A percentile compares a stretch with the other conserved stretches of the same genome.
Evolutionary conservation across 1,284 basidiomycete species (phyloP).

Genomic region (Thecaphora thlaspeos): DNA sequence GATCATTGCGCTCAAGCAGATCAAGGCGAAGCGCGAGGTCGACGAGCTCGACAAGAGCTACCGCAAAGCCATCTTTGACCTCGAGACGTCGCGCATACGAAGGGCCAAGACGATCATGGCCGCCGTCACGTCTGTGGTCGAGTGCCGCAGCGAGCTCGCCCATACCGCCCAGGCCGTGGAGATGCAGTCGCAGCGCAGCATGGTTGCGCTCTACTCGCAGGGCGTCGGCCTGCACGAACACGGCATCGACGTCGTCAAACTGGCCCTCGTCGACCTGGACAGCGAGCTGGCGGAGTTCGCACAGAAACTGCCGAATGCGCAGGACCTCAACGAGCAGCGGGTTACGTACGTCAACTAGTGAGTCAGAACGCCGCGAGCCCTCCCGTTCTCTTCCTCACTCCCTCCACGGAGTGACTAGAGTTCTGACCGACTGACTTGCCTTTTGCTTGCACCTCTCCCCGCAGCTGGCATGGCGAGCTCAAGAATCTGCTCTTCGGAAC

Average conservation of each 20-base stretch:
- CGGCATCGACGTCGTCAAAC: constrained; percentile 66
- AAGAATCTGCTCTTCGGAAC: constrained; percentile 83
- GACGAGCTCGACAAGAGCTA: constrained; percentile 78
- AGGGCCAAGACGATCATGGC: constrained; percentile 78
- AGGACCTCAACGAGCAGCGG: constrained; percentile 64
- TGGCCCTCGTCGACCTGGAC: constrained; percentile 72
- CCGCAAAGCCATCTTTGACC: constrained; percentile 83
- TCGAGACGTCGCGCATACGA: constrained; percentile 79
- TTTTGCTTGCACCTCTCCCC: no score
- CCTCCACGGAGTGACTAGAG: no score
- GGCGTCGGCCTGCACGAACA: constrained; percentile 41
- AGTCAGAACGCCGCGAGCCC: constrained; percentile 63
- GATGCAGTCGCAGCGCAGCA: constrained; percentile 37
- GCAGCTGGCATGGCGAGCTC: constrained; percentile 79
- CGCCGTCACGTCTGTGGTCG: constrained; percentile 78
- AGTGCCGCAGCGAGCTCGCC: constrained; percentile 75
- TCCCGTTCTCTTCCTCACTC: no score
- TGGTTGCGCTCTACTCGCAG: constrained; percentile 28
- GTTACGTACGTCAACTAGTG: constrained; percentile 64
- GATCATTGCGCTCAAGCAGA: constrained; percentile 42
- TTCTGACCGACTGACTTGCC: no score
- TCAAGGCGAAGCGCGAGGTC: constrained; percentile 48
- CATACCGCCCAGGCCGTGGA: constrained; percentile 61
- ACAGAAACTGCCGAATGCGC: constrained; percentile 59
- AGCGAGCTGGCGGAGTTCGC: constrained; percentile 64